A percentile compares a stretch with the other conserved stretches of the same genome.
Conservation (phyloP, 140 eudicot genomes). For the Anethum foeniculum region DNA sequence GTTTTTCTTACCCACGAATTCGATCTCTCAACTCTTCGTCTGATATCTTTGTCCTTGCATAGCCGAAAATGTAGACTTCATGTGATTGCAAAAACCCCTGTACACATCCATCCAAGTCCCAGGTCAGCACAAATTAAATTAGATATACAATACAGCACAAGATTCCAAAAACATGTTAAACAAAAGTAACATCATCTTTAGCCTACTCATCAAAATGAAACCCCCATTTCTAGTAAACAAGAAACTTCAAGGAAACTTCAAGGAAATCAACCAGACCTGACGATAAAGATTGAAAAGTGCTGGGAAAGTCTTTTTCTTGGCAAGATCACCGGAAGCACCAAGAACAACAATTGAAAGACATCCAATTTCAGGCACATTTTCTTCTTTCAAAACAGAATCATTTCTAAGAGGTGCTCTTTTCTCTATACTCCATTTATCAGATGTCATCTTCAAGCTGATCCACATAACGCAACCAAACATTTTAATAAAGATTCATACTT, state of each 20-base stretch:
- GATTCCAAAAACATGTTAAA: background rate
- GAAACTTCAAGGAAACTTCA: slow-evolving; percentile 4
- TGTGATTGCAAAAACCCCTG: slow-evolving; percentile 66
- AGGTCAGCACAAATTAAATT: background rate
- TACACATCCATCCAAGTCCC: background rate
- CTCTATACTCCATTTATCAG: slow-evolving; percentile 39
- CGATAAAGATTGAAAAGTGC: slow-evolving; percentile 87
- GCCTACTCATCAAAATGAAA: slow-evolving; percentile 7
- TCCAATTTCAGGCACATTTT: slow-evolving; percentile 52
- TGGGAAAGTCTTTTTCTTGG: slow-evolving; percentile 82
- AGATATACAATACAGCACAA: background rate
- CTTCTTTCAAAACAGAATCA: slow-evolving; percentile 33
- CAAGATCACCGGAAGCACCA: slow-evolving; percentile 99
- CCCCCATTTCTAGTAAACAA: background rate
- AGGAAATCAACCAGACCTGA: slow-evolving; percentile 35
- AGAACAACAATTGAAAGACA: slow-evolving; percentile 82
- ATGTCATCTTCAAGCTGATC: slow-evolving; percentile 29
- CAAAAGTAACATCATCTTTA: background rate
- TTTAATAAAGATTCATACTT: background rate
- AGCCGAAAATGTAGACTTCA: slow-evolving; percentile 89
- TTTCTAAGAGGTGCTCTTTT: slow-evolving; percentile 26
- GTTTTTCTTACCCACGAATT: slow-evolving; percentile 55
- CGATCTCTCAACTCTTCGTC: slow-evolving; percentile 74
- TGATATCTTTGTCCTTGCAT: slow-evolving; percentile 78
- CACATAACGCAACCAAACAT: background rate